Evolutionary conservation across 805 yeast genomes (phyloP).

Genomic region (Blastobotrys terrestris): DNA sequence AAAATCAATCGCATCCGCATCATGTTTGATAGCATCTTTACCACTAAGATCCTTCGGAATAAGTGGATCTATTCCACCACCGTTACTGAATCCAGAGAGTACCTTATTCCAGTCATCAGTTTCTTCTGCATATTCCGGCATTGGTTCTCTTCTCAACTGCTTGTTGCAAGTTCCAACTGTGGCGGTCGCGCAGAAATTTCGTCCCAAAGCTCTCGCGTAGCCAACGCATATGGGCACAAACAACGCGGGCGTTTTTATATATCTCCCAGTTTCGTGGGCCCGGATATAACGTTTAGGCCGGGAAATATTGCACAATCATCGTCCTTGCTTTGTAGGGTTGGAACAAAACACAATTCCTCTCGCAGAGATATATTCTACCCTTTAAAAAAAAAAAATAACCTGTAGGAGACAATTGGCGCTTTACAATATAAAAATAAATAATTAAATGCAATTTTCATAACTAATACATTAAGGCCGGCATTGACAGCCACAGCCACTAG

Average conservation of each 20-base stretch:
- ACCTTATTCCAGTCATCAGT: constrained; percentile 31
- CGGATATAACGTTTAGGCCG: not conserved
- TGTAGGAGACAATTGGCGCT: too few species aligned
- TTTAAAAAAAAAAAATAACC: too few species aligned
- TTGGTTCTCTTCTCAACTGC: not conserved
- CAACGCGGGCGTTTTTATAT: not conserved
- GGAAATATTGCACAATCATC: not conserved
- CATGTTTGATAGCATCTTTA: constrained; percentile 60
- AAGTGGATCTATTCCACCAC: constrained; percentile 16
- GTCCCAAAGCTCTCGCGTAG: not conserved
- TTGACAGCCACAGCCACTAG: constrained; percentile 6
- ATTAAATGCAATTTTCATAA: not conserved
- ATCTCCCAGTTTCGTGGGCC: not conserved
- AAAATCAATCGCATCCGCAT: constrained; percentile 88
- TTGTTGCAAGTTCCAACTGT: not conserved
- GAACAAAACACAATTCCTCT: too few species aligned
- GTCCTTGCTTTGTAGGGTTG: too few species aligned
- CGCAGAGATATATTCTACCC: too few species aligned
- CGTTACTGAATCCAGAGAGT: constrained; percentile 18
- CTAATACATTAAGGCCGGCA: not conserved
- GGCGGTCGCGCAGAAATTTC: not conserved
- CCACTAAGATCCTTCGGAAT: constrained; percentile 32
- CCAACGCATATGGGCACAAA: not conserved
- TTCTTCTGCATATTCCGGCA: constrained; percentile 14
- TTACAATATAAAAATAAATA: not conserved